A percentile compares a stretch with the other conserved stretches of the same genome.
phyloP scores from a whole-genome alignment of 495 filamentous ascomycete species.

The Xylaria palmicola region DNA sequence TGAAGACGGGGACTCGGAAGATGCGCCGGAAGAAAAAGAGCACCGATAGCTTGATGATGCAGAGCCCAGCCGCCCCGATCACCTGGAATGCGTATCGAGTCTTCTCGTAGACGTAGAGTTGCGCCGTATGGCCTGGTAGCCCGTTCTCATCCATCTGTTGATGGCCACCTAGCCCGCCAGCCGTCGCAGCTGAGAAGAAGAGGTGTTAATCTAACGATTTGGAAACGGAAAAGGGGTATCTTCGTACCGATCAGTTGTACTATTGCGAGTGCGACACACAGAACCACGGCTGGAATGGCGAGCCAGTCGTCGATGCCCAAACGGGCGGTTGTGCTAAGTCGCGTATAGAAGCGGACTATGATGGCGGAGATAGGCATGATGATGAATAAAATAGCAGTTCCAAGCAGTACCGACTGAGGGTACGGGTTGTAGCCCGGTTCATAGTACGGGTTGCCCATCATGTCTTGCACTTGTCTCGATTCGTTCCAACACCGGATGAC shows the following conservation, averaged over 20 bases:
- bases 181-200: background rate
- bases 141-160: constrained; percentile 3
- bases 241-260: constrained; percentile 18
- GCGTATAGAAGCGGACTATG: constrained; percentile 14
- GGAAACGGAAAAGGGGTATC: background rate
- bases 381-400: constrained; percentile 16
- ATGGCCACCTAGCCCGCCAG: constrained; percentile 8
- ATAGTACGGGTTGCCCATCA: constrained; percentile 13
- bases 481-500: background rate
- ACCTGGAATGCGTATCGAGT: constrained; percentile 16
- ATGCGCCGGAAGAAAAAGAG: constrained; percentile 41
- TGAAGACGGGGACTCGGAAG: constrained; percentile 37
- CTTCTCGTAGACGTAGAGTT: constrained; percentile 14
- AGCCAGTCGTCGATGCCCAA: constrained; percentile 20
- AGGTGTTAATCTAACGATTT: background rate
- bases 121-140: background rate
- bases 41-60: constrained; percentile 18
- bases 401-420: constrained; percentile 12
- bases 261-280: constrained; percentile 6
- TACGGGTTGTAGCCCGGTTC: constrained; percentile 15
- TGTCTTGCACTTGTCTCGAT: background rate
- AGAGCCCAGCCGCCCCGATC: constrained; percentile 10
- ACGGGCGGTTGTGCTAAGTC: background rate
- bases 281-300: constrained; percentile 5
- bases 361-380: constrained; percentile 10